Conservation (phyloP, 1,284 basidiomycete species). For the Megacollybia platyphylla region DNA sequence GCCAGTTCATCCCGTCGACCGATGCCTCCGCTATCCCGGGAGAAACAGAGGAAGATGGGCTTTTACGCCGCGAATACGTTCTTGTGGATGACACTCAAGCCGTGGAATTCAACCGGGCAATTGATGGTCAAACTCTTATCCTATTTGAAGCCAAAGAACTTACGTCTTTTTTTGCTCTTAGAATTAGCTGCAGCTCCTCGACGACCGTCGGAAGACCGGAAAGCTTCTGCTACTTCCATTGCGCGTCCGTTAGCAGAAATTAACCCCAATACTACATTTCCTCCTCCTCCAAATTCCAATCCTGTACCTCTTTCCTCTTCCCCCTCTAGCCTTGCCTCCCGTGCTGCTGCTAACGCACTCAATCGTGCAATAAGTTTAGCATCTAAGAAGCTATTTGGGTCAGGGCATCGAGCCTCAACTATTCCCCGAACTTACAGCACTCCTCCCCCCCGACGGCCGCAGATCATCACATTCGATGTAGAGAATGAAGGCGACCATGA, state of each 20-base stretch:
- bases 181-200: constrained; percentile 53
- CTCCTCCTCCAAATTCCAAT: constrained; percentile 33
- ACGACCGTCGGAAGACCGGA: constrained; percentile 42
- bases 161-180: constrained; percentile 15
- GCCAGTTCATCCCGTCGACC: constrained; percentile 19
- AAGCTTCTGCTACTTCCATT: constrained; percentile 27
- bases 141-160: neutral
- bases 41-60: constrained; percentile 69
- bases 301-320: constrained; percentile 47
- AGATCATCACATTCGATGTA: constrained; percentile 31
- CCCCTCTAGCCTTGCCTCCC: constrained; percentile 45
- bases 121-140: constrained; percentile 43
- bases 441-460: constrained; percentile 36
- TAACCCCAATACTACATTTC: constrained; percentile 40
- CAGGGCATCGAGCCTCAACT: constrained; percentile 17
- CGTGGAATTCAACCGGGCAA: constrained; percentile 65
- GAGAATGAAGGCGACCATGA: constrained; percentile 35
- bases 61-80: constrained; percentile 65
- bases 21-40: constrained; percentile 68
- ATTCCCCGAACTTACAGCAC: constrained; percentile 22
- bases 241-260: constrained; percentile 20
- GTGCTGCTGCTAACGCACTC: constrained; percentile 57
- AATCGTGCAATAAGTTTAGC: constrained; percentile 82
- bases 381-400: constrained; percentile 83
- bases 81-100: constrained; percentile 64